Evolutionary conservation across 371 early-diverging fungal species (phyloP).

Genomic region (Choanephora cucurbitarum): DNA sequence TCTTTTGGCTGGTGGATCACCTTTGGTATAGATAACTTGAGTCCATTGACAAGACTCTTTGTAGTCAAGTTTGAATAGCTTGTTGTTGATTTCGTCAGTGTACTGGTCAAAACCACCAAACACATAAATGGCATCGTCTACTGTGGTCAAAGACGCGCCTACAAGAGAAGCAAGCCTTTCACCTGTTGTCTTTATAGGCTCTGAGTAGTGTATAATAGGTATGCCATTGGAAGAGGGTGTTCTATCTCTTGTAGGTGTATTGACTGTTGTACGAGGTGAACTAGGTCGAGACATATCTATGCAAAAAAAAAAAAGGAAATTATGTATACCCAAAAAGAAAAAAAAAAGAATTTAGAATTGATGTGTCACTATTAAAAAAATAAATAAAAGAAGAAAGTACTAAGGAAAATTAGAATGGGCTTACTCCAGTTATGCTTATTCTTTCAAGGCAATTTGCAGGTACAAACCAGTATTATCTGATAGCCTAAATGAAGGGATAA

Average conservation of each 20-base stretch:
- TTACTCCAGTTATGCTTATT: too few species aligned
- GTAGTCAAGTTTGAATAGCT: slow-evolving; percentile 53
- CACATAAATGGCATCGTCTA: slow-evolving; percentile 49
- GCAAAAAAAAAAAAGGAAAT: slow-evolving; percentile 2
- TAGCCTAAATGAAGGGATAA: too few species aligned
- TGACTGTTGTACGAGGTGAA: slow-evolving; percentile 14
- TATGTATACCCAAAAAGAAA: too few species aligned
- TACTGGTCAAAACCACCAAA: slow-evolving; percentile 77
- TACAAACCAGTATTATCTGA: too few species aligned
- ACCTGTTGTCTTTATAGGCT: slow-evolving; percentile 47
- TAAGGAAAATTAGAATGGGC: too few species aligned
- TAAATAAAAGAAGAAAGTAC: too few species aligned
- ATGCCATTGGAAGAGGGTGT: slow-evolving; percentile 26
- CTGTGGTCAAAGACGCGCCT: slow-evolving; percentile 62
- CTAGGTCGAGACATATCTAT: slow-evolving; percentile 16
- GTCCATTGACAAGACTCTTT: slow-evolving; percentile 55
- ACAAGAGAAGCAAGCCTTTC: slow-evolving; percentile 61
- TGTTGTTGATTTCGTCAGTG: slow-evolving; percentile 69
- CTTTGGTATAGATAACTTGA: slow-evolving; percentile 62
- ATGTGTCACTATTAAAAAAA: too few species aligned
- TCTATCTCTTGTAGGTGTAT: slow-evolving; percentile 21
- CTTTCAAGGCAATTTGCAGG: too few species aligned
- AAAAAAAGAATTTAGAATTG: background rate
- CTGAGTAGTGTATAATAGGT: slow-evolving; percentile 22
- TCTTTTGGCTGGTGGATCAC: slow-evolving; percentile 63